Evolutionary conservation across 2,329 filamentous ascomycete genomes (phyloP), one percentile per base, ranked within the genome.

Genomic region (Xylariaceae sp.): DNA sequence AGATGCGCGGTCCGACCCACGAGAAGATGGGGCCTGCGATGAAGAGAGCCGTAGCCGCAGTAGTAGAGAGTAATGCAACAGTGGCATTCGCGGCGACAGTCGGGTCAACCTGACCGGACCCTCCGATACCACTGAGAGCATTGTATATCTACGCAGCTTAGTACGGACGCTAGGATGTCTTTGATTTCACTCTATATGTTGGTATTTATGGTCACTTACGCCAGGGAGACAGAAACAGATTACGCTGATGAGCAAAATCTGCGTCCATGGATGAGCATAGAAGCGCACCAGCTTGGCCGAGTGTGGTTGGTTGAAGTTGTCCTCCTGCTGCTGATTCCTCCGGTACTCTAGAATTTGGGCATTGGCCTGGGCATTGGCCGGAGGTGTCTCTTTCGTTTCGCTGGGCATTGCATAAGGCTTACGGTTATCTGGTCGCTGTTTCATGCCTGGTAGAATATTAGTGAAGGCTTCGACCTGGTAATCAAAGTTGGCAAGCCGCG

Each of bases 201-300:
- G 10, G n/a, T n/a, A n/a, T n/a, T n/a, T n/a, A 21, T 7, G 6
- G 15, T 36, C 9, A 50, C 55, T 37, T 45, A 58, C 52, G 2
- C 55, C 55, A 5, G 52, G 52, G 7, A 58, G 55, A 50, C 55
- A 52, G 44, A 58, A 58, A 11, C 55, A 58, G 8, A 58, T 55
- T 2, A 48, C 1, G 32, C 52, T 58, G 29, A 58, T 58, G 8
- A 58, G 55, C 15, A 52, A 23, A 29, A 55, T 58, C 32, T 58
- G 55, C 7, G 55, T 55, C 55, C 55, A 58, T 10, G 48, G 44
- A 39, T 58, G 52, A n/a, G 55, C 23, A 42, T 58, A 54, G 36
- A 57, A 45, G 36, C 26, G 21, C 20, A 54, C 43, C 8, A 57
- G 10, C 27, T 49, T 57, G 4, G 46, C 44, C 6, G 46, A 49